These are phyloP conservation scores for Loxodes magnus DNA, from an alignment of 73 alveolate genomes.

Conservation along the genomic window DNA sequence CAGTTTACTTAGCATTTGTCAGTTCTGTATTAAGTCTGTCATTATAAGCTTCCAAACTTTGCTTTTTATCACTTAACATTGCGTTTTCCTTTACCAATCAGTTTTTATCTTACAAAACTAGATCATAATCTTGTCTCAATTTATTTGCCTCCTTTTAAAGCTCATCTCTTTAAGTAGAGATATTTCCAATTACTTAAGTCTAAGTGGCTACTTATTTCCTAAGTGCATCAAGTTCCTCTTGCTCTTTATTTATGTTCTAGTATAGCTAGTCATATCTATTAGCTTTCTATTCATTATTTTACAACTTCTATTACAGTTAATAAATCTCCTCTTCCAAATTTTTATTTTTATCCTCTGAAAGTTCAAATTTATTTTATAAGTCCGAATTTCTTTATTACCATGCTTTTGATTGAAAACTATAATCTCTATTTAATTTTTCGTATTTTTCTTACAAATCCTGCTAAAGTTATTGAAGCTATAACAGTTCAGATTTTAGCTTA, in stretches of 20 bases:
- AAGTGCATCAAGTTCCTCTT: slow-evolving; percentile 20
- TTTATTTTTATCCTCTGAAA: slow-evolving; percentile 24
- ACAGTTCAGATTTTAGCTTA: slow-evolving; percentile 22
- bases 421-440: slow-evolving; percentile 16
- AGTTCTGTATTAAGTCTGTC: slow-evolving; percentile 66
- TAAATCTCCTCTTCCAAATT: slow-evolving; percentile 23
- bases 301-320: slow-evolving; percentile 17
- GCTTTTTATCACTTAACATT: slow-evolving; percentile 43
- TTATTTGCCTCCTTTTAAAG: slow-evolving; percentile 26
- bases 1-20: slow-evolving; percentile 49
- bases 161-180: slow-evolving; percentile 17
- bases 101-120: slow-evolving; percentile 56
- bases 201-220: slow-evolving; percentile 31
- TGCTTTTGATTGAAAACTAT: slow-evolving; percentile 23
- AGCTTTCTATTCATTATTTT: slow-evolving; percentile 29
- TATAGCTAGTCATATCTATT: slow-evolving; percentile 33
- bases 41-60: slow-evolving; percentile 63
- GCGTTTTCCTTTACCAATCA: slow-evolving; percentile 40
- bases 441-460: slow-evolving; percentile 17
- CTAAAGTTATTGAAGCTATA: slow-evolving; percentile 27
- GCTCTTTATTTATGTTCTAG: slow-evolving; percentile 23
- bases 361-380: slow-evolving; percentile 1
- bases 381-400: background rate
- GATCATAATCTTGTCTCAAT: slow-evolving; percentile 50
- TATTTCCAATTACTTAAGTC: slow-evolving; percentile 8